Evolutionary conservation across 257 asterid species (phyloP), one percentile per base, ranked within the genome.

Genomic region (Osmanthus fragrans): DNA sequence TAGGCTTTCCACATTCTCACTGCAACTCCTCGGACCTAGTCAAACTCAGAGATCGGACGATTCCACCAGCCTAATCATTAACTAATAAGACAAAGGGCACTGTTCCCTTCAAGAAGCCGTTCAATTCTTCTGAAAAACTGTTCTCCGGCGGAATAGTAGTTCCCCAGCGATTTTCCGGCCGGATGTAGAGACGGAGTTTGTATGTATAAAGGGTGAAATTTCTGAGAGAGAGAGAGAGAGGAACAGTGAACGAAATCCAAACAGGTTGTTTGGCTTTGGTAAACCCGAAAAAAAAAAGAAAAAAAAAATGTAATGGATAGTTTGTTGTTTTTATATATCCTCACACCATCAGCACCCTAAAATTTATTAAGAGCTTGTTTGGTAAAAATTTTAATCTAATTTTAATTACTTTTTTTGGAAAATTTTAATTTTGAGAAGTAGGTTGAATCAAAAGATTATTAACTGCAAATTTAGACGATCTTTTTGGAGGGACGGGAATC

Each of bases 1-100:
- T 47, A 87, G 23, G 36, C 86, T 65, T 83, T 76, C 96, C 92
- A 89, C 98, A 94, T 94, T 94, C 90, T 77, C 92, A n/a, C 16
- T 6, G 73, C 75, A 80, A 75, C 88, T 47, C 71, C 85, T 60
- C 47, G 54, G 71, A 82, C 79, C 80, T 82, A 75, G 87, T 74
- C 87, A 86, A 87, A 80, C 89, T 80, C 90, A 73, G 88, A 84
- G 96, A 90, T 88, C 96, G 86, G 88, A 64, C 84, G 80, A 77
- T 74, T 82, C 82, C 78, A 79, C 83, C 82, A 73, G 56, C 90
- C 83, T 64, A 79, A 76, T 77, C 84, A 79, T 70, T 77, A 67
- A 72, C 77, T 75, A 79, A 76, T 51, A 81, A 67, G 49, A 86
- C 80, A 70, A 75, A 4, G 54, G 37, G 32, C 65, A 58, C 33